Evolutionary conservation across 2,329 filamentous ascomycete genomes (phyloP), one percentile per base, ranked within the genome.

Genomic region (Metarhizium robertsii): DNA sequence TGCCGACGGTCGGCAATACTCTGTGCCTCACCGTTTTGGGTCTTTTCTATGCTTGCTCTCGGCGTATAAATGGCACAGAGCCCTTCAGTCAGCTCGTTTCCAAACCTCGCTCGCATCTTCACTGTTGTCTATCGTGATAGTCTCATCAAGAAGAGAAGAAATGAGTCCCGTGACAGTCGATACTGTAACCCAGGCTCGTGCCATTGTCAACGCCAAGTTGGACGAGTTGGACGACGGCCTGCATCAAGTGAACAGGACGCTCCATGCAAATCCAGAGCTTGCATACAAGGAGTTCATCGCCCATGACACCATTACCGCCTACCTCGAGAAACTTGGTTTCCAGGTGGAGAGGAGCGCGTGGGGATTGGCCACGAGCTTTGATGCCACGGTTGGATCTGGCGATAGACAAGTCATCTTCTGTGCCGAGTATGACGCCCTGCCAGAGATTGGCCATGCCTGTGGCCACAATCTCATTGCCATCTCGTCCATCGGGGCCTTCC

Each of bases 351-450:
- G 73, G 0, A 73, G 78, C 53, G 75, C 78, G 0, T 79, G 79
- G 60, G 79, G 75, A 2, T 60, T 83, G 0, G 67, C 72, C 8
- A 83, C 80, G 0, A 71, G 78, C 1, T 83, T 83, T 59, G 73
- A 75, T 50, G 75, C 72, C 11, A 67, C 72, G 14, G 66, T 67
- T 50, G 76, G 77, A 32, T 61, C 65, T 0, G 73, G 72, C 5
- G 73, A 74, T 4, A 68, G 70, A 1, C 67, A 74, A 0, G 62
- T 76, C 32, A 65, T 71, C 29, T 70, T 71, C 57, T 75, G 74
- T 58, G 73, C 71, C 54, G 75, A 78, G 61, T 78, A 78, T 56
- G 50, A 51, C 34, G 50, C 50, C 2, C 18, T 51, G 32, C 50
- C 74, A 0, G 67, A 65, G 1, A 75, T 76, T n/a, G 73, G 73